Conservation (phyloP, 345 rosid species). For the Barbarea vulgaris region DNA sequence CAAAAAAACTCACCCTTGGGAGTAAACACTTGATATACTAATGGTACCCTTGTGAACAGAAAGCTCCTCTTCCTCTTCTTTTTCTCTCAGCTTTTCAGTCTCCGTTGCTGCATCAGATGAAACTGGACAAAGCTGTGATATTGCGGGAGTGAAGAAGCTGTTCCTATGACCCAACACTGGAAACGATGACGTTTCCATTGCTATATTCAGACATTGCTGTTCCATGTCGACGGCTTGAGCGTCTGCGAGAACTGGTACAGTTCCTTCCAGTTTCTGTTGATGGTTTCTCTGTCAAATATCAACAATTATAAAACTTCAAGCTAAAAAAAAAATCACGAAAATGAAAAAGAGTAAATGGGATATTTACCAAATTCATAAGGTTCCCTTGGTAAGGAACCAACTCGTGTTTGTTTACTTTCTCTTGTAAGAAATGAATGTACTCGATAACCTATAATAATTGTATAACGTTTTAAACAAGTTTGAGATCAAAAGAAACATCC, state of each 20-base stretch:
- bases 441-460: slow-evolving; percentile 66
- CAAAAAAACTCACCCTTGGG: slow-evolving; percentile 72
- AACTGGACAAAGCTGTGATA: slow-evolving; percentile 38
- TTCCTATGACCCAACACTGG: slow-evolving; percentile 57
- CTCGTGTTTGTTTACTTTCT: slow-evolving; percentile 68
- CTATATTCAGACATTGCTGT: slow-evolving; percentile 42
- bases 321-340: not conserved
- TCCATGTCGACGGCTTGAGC: slow-evolving; percentile 31
- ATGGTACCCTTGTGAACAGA: slow-evolving; percentile 68
- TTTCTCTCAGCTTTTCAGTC: slow-evolving; percentile 38
- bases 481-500: not conserved
- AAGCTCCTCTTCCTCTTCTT: slow-evolving; percentile 49
- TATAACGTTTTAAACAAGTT: not conserved
- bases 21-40: slow-evolving; percentile 74
- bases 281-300: slow-evolving; percentile 47
- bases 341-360: not conserved
- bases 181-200: slow-evolving; percentile 44
- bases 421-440: slow-evolving; percentile 81
- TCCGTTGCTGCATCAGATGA: slow-evolving; percentile 26
- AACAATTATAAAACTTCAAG: not conserved
- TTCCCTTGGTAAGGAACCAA: slow-evolving; percentile 62
- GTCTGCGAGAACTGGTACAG: slow-evolving; percentile 27
- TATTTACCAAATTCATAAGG: slow-evolving; percentile 61
- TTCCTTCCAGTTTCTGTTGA: slow-evolving; percentile 47
- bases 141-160: slow-evolving; percentile 39